Percentiles rank a stretch among this genome's conserved stretches.
phyloP scores from a whole-genome alignment of 495 filamentous ascomycete genomes.

The Talaromyces trachyspermus region DNA sequence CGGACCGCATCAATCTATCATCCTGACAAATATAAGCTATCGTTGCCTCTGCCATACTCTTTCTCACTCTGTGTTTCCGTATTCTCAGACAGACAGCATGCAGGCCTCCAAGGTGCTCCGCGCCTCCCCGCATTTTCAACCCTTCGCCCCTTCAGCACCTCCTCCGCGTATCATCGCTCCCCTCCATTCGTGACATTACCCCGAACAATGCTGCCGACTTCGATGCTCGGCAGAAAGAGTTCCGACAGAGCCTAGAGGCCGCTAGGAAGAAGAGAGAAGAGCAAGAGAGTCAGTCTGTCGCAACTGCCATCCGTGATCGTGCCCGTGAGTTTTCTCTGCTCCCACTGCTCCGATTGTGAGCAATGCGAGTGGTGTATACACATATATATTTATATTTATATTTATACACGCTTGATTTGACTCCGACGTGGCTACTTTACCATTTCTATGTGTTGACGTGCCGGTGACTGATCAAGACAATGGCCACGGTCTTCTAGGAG shows the following conservation, averaged over 20 bases:
- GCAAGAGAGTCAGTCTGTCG: conserved; percentile 73
- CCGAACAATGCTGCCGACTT: conserved; percentile 63
- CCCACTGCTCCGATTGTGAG: conserved; percentile 50
- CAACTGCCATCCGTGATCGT: conserved; percentile 27
- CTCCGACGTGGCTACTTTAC: conserved; percentile 28
- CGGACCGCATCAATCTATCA: too few species aligned
- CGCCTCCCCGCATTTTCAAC: conserved; percentile 38
- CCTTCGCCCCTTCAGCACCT: conserved; percentile 55
- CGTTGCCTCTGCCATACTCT: conserved; percentile 6
- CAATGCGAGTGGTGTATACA: conserved; percentile 38
- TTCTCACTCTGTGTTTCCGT: conserved; percentile 10
- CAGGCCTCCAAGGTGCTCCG: conserved; percentile 42
- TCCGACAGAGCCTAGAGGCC: conserved; percentile 73
- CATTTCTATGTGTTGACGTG: conserved; percentile 9
- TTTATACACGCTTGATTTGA: too few species aligned
- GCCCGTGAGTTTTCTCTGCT: conserved; percentile 38
- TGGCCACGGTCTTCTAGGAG: too few species aligned
- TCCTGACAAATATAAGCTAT: not conserved
- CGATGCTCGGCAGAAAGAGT: conserved; percentile 72
- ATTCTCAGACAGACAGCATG: conserved; percentile 29
- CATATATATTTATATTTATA: too few species aligned
- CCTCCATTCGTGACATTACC: conserved; percentile 82
- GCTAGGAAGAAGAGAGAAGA: conserved; percentile 66
- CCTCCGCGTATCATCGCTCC: conserved; percentile 45
- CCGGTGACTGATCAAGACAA: too few species aligned